Evolutionary conservation across 371 early-diverging fungal genomes (phyloP), one percentile per base, ranked within the genome.

Genomic region (Encephalitozoon romaleae): DNA sequence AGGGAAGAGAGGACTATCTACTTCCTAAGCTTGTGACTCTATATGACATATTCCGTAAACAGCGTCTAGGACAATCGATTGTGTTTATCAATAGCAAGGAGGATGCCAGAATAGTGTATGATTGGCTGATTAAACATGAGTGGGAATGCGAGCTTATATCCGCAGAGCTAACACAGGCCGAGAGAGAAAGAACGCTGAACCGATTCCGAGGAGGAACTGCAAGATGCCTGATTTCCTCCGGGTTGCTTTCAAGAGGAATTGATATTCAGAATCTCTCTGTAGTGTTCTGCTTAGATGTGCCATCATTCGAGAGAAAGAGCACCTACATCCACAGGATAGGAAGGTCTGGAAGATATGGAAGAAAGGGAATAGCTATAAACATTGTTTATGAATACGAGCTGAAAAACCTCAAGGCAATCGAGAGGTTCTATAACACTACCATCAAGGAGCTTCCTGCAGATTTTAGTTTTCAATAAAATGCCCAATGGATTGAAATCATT

Each of bases 331-430:
- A 84, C 64, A 74, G 96, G 86, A 97, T 98, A 84, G 98, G 98
- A 87, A 91, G 98, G 86, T 91, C 93, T 81, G 98, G 98, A 84
- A 92, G 98, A 83, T 98, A 94, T 88, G 98, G 98, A 83, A 90
- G 97, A 87, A 97, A 95, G 89, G 98, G 98, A 88, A 93, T 96
- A 65, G 96, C 99, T 66, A 94, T 98, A 87, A 97, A 97, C 89
- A 93, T 98, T 87, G 92, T 96, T 75, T 91, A 89, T 53, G 87
- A 87, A 68, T 93, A 95, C 30, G 99, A 98, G 86, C 88, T 91
- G 84, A 89, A 89, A 74, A 90, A 91, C 84, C 89, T 90, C 89
- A 87, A 92, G 79, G 94, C 92, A 76, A 93, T 95, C 78, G 95
- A 96, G 87, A 90, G 91, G 85, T 94, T 92, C 89, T 98, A 96